Evolutionary conservation across 352 stramenopile species (phyloP), one percentile per base, ranked within the genome.

Genomic region (Globisporangium viniferum): DNA sequence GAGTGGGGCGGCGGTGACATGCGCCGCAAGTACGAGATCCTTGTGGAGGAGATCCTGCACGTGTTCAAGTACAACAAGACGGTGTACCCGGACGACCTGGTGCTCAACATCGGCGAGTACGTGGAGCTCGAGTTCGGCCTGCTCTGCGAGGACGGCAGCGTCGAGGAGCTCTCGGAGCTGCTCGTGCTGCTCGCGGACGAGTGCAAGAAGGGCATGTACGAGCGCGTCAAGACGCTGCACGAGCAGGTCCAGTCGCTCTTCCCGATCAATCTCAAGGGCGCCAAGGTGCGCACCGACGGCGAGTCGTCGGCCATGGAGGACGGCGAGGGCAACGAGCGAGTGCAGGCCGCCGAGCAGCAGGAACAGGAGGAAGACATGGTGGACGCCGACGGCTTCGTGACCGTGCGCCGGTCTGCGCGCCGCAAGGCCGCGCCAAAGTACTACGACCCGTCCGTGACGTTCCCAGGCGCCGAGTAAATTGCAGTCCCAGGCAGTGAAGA

Each of bases 1-100:
- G 83, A 93, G 66, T 95, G 87, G 87, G 87, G 87, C 64, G 85
- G 85, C 56, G 87, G 87, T 62, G 86, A 94, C 74, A 93, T 81
- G 56, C 76, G 75, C 24, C 82, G 82, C 72, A 94, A 94, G 79
- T 92, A 88, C 68, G 84, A 93, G 71, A 86, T 93, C 59, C 71
- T 95, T 61, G 68, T 92, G 24, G 88, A 90, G 14, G 84, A 93
- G 73, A 83, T 93, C 59, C 69, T 95, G 20, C 78, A 86, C 67
- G 73, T 92, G 20, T 93, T 90, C 77, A 93, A 93, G 73, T 92
- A 90, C 71, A 87, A 91, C 68, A 92, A 92, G 64, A 51, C 58
- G 2, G 81, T 95, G 60, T 79, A 82, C 62, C 61, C 80, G 1
- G 84, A 93, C 65, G 88, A 90, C 57, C 79, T 95, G 74, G 67